These are phyloP conservation scores for Colletotrichum chlorophyti DNA, from an alignment of 2,329 filamentous ascomycete genomes.

Conservation along the genomic window DNA sequence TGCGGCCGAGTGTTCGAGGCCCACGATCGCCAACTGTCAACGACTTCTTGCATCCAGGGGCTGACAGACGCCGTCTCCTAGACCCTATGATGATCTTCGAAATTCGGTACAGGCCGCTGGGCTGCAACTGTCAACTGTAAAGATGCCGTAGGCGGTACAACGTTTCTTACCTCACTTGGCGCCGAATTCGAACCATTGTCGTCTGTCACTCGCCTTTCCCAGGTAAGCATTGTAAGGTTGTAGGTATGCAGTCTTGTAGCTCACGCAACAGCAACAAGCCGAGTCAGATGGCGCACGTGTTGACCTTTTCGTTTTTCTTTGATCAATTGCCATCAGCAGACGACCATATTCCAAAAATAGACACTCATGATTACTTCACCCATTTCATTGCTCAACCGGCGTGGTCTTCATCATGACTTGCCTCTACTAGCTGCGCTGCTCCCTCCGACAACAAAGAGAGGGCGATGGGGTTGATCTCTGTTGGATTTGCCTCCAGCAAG, in stretches of 20 bases:
- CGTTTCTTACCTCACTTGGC: constrained; percentile 4
- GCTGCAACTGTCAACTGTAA: background rate
- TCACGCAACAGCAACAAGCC: background rate
- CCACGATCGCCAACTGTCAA: constrained; percentile 11
- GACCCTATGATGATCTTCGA: background rate
- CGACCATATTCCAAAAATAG: constrained; percentile 7
- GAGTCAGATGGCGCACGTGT: background rate
- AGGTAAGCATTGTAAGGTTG: too few species aligned
- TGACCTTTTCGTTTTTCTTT: background rate
- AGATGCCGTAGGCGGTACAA: background rate
- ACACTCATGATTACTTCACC: background rate
- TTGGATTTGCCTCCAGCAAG: too few species aligned
- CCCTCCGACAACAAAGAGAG: too few species aligned
- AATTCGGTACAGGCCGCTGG: background rate
- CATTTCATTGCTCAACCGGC: background rate
- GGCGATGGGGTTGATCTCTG: too few species aligned
- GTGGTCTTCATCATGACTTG: background rate
- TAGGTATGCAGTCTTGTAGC: too few species aligned
- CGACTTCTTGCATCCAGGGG: constrained; percentile 6
- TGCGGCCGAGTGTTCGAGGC: constrained; percentile 8
- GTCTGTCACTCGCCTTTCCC: too few species aligned
- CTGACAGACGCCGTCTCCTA: constrained; percentile 17
- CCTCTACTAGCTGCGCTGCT: too few species aligned
- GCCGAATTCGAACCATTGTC: too few species aligned
- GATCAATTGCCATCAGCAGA: constrained; percentile 17